Percentiles rank a stretch among this genome's conserved stretches.
phyloP scores from a whole-genome alignment of 2,329 filamentous ascomycete genomes.

The Amesomyces nigricolor region DNA sequence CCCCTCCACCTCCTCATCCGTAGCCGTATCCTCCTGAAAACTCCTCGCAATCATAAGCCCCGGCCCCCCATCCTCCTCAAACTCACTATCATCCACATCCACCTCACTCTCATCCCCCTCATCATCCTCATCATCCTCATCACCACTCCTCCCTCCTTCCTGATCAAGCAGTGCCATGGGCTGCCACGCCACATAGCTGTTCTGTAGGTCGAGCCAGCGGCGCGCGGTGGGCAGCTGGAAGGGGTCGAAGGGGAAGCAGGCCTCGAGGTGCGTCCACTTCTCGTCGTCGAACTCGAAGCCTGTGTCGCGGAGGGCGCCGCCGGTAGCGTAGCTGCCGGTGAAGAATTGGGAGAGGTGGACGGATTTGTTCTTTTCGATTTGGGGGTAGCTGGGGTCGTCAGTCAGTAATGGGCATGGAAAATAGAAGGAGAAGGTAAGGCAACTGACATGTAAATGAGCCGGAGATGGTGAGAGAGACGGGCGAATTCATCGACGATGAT shows the following conservation, averaged over 20 bases:
- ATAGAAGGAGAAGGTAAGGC: too few species aligned
- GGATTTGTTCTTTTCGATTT: constrained; percentile 89
- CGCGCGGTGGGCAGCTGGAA: constrained; percentile 86
- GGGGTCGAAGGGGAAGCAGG: constrained; percentile 96
- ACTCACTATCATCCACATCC: constrained; percentile 30
- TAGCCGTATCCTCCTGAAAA: constrained; percentile 28
- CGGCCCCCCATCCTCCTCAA: constrained; percentile 30
- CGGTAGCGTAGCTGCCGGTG: constrained; percentile 49
- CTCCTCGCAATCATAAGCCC: constrained; percentile 24
- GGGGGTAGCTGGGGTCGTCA: too few species aligned
- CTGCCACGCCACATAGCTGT: constrained; percentile 70
- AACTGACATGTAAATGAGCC: constrained; percentile 73
- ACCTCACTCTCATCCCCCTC: constrained; percentile 43
- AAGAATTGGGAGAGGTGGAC: constrained; percentile 70
- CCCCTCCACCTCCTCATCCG: constrained; percentile 26
- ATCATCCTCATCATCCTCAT: constrained; percentile 48
- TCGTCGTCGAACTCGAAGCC: constrained; percentile 58
- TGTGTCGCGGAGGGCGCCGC: constrained; percentile 50
- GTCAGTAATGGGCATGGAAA: too few species aligned
- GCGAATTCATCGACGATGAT: constrained; percentile 89
- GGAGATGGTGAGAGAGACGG: constrained; percentile 75
- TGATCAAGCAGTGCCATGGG: constrained; percentile 64
- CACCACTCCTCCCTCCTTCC: constrained; percentile 49
- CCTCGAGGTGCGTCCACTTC: constrained; percentile 77
- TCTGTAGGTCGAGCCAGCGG: constrained; percentile 74